phyloP scores from a whole-genome alignment of 768 basidiomycete genomes.

The Nidula microcarpa region DNA sequence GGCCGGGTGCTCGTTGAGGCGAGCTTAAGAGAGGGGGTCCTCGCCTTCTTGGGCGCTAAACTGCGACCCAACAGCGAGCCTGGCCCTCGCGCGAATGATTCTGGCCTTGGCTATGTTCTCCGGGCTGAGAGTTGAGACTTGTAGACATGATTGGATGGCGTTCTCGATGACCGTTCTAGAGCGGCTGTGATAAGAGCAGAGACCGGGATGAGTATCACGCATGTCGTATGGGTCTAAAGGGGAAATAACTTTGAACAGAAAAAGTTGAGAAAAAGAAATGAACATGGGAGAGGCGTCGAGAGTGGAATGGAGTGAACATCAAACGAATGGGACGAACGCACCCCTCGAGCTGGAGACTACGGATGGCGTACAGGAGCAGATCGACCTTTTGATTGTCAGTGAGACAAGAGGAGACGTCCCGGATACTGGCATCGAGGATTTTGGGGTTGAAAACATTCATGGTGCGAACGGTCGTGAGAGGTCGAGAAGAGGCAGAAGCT shows the following conservation, averaged over 20 bases:
- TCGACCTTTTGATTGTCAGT: slow-evolving; percentile 67
- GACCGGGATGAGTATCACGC: too few species aligned
- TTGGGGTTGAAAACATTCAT: slow-evolving; percentile 75
- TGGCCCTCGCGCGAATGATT: slow-evolving; percentile 62
- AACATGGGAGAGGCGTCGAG: background rate
- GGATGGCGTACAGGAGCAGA: slow-evolving; percentile 76
- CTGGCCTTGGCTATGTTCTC: slow-evolving; percentile 56
- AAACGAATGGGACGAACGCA: slow-evolving; percentile 22
- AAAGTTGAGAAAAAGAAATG: slow-evolving; percentile 4
- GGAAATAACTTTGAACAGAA: background rate
- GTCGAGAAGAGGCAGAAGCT: background rate
- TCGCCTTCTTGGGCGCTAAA: slow-evolving; percentile 66
- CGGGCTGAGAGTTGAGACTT: slow-evolving; percentile 48
- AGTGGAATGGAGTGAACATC: background rate
- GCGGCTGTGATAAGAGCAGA: slow-evolving; percentile 27
- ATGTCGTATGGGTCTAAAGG: too few species aligned
- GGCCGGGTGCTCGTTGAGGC: slow-evolving; percentile 1
- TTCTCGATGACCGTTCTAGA: slow-evolving; percentile 69
- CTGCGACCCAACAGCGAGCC: slow-evolving; percentile 56
- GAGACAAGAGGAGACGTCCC: slow-evolving; percentile 57
- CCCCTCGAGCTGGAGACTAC: slow-evolving; percentile 72
- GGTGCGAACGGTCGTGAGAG: background rate
- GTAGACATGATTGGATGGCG: slow-evolving; percentile 67
- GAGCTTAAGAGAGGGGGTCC: slow-evolving; percentile 6
- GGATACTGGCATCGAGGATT: slow-evolving; percentile 74